Evolutionary conservation across 805 yeast species (phyloP), one percentile per base, ranked within the genome.

Genomic region (Phaffomyces antillensis): DNA sequence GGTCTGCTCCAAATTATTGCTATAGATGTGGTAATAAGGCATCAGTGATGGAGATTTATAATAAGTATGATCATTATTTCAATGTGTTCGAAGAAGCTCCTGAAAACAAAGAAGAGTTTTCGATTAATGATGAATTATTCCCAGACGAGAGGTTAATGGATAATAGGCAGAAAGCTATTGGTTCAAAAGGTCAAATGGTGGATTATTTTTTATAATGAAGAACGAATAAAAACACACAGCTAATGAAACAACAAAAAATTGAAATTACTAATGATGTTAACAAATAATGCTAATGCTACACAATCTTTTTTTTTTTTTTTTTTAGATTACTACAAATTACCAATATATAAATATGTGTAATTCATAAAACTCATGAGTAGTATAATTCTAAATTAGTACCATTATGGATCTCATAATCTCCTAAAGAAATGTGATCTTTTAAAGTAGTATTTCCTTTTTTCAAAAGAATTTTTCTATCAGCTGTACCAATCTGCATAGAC

Each of bases 1-100:
- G 99, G 99, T 83, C 93, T 1, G 99, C 99, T 0, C 99, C 99
- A 0, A 93, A 93, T 60, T 93, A 93, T 61, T 93, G 99, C 61
- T 93, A 93, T 58, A 65, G 99, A 49, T 93, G 99, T 63, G 99
- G 99, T 0, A 93, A 93, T 61, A 80, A 88, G 60, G 99, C 99
- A 5, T 86, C 96, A n/a, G 90, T 93, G n/a, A 71, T 93, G 50
- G 99, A 93, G 62, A 79, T 93, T 6, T 77, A 75, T 53, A 78
- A 76, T 41, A 78, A 81, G 24, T 83, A 86, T 39, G 81, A 78
- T 43, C 73, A 77, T 49, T 76, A 70, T 55, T 93, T 91, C 65
- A 93, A 93, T 59, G 96, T 95, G 2, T 93, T 93, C 64, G 98
- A 88, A 51, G 98, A 96, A 13, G 93, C 97, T 8, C 98, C 98